Evolutionary conservation across 2,329 filamentous ascomycete species (phyloP).

Genomic region (Mycogone perniciosa): DNA sequence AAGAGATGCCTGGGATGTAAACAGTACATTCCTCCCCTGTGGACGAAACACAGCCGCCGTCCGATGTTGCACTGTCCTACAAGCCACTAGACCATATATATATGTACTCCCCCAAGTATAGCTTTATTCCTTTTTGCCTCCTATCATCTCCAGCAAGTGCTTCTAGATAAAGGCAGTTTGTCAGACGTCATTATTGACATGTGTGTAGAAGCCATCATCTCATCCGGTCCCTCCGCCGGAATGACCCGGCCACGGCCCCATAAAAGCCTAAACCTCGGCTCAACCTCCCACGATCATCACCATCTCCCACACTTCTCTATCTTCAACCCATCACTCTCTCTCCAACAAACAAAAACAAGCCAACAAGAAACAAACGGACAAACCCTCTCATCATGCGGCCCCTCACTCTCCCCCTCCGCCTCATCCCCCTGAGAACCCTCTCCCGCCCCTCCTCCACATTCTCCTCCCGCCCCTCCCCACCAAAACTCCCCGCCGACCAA

Average conservation of each 20-base stretch:
- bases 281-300: neutral
- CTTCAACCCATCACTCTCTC: neutral
- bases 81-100: too few species aligned
- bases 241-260: neutral
- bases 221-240: neutral
- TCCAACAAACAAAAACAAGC: neutral
- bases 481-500: conserved; percentile 78
- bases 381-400: neutral
- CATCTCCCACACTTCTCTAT: neutral
- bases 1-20: too few species aligned
- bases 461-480: conserved; percentile 61
- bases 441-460: conserved; percentile 35
- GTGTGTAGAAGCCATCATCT: too few species aligned
- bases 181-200: too few species aligned
- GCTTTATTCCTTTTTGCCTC: too few species aligned
- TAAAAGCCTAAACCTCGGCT: conserved; percentile 12
- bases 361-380: neutral
- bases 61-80: too few species aligned
- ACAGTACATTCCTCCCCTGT: too few species aligned
- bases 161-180: too few species aligned
- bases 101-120: too few species aligned
- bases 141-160: too few species aligned
- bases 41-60: too few species aligned
- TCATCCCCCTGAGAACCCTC: conserved; percentile 14
- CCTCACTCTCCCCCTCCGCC: conserved; percentile 1